Conservation (phyloP, 805 yeast genomes). For the Metschnikowia lachancei region DNA sequence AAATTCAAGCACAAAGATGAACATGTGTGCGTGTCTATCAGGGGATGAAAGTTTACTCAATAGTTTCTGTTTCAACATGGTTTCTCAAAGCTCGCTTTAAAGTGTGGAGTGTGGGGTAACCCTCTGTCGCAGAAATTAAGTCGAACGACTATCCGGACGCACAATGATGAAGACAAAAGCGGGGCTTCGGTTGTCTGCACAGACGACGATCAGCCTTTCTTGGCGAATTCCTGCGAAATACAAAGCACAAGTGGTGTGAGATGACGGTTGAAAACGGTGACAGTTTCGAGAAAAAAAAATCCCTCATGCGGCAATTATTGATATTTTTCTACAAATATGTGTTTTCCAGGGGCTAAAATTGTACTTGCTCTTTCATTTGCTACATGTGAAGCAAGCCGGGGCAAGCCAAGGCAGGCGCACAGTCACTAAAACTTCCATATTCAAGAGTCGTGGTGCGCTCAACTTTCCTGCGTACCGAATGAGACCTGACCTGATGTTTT, state of each 20-base stretch:
- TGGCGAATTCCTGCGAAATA: background rate
- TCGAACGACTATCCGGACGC: constrained; percentile 11
- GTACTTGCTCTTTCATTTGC: background rate
- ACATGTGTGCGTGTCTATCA: no score
- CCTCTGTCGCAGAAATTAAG: constrained; percentile 2
- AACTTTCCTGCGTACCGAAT: constrained; percentile 19
- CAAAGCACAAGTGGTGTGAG: no score
- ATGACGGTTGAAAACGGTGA: no score
- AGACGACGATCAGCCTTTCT: background rate
- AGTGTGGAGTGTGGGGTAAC: constrained; percentile 13
- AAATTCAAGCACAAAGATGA: no score
- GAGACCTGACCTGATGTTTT: constrained; percentile 9
- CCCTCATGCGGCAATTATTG: no score
- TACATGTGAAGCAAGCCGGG: constrained; percentile 1
- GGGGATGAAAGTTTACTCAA: no score
- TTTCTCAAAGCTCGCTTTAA: background rate
- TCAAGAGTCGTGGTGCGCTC: constrained; percentile 17
- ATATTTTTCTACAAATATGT: no score
- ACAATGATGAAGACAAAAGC: constrained; percentile 13
- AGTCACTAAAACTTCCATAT: background rate
- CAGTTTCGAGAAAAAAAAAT: no score
- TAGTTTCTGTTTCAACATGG: background rate
- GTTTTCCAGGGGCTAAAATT: no score
- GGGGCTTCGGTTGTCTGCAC: constrained; percentile 14
- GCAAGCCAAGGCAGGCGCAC: constrained; percentile 1